Percentiles rank a stretch among this genome's conserved stretches.
phyloP scores from a whole-genome alignment of 495 filamentous ascomycete genomes.

The Paragyromitra xinjiangensis region DNA sequence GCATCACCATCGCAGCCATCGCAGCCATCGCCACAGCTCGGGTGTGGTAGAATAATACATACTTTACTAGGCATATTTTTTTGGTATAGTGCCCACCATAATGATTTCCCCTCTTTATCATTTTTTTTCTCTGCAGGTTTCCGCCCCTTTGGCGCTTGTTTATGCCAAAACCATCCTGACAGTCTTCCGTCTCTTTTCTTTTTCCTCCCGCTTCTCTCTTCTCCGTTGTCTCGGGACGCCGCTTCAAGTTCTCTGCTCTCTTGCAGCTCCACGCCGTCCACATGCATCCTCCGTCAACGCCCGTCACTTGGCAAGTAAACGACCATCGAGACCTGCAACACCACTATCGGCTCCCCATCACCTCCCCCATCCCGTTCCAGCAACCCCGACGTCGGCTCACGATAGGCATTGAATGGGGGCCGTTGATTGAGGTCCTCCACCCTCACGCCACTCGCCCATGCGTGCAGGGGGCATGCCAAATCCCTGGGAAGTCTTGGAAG shows the following conservation, averaged over 20 bases:
- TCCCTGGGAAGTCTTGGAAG: background rate
- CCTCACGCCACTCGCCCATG: background rate
- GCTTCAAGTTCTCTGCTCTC: background rate
- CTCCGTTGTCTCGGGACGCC: background rate
- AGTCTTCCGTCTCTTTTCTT: background rate
- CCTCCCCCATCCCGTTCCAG: background rate
- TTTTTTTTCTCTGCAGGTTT: background rate
- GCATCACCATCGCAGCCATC: background rate
- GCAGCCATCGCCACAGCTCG: background rate
- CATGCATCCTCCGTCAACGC: background rate
- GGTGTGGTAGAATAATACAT: background rate
- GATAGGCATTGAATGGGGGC: background rate
- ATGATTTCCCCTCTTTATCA: background rate
- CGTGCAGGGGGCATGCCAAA: background rate
- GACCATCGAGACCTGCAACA: background rate
- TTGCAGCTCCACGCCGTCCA: background rate
- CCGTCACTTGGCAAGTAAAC: background rate
- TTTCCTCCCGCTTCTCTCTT: background rate
- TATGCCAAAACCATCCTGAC: background rate
- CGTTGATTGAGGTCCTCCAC: background rate
- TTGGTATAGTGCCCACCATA: background rate
- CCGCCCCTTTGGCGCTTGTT: background rate
- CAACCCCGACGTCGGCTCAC: background rate
- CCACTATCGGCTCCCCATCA: background rate
- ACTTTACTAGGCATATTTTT: background rate